Percentiles rank a stretch among this genome's conserved stretches.
Evolutionary conservation across 2,329 filamentous ascomycete genomes (phyloP).

Genomic region (Reticulascus tulasneorum): DNA sequence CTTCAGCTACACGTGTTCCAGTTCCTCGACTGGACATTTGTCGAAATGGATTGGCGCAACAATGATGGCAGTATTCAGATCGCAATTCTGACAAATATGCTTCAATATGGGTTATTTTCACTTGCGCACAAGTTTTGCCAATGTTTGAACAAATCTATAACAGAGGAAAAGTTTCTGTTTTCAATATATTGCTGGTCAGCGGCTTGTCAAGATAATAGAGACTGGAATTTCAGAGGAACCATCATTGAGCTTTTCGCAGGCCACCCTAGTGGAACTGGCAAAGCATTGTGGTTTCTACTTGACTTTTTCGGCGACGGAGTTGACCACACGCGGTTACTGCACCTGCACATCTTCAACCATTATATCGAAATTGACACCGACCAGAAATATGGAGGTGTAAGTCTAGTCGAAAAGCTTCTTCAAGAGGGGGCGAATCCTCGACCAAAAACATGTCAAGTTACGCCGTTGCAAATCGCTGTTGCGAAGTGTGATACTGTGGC

Average conservation of each 20-base stretch:
- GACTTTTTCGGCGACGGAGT: too few relatives aligned
- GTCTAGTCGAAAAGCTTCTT: neutral
- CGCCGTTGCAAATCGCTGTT: conserved; percentile 1
- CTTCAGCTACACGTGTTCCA: too few relatives aligned
- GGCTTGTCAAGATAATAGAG: neutral
- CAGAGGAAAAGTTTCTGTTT: neutral
- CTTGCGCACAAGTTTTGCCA: neutral
- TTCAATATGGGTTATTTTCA: neutral
- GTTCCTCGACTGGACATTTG: rapidly evolving
- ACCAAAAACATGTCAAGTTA: neutral
- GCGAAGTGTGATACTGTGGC: neutral
- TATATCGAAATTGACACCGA: neutral
- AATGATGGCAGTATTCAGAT: neutral
- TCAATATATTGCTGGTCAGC: neutral
- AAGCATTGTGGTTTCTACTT: neutral
- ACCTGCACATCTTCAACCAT: neutral
- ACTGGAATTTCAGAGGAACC: too few relatives aligned
- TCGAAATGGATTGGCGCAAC: too few relatives aligned
- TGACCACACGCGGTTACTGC: too few relatives aligned
- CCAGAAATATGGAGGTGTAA: neutral
- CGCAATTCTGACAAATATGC: neutral
- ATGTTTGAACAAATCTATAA: too few relatives aligned
- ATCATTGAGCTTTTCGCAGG: too few relatives aligned
- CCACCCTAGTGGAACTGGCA: neutral
- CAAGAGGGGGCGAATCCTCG: neutral